Base-by-base conservation (phyloP, 805 yeast species). In the Osmozyma mogii region DNA sequence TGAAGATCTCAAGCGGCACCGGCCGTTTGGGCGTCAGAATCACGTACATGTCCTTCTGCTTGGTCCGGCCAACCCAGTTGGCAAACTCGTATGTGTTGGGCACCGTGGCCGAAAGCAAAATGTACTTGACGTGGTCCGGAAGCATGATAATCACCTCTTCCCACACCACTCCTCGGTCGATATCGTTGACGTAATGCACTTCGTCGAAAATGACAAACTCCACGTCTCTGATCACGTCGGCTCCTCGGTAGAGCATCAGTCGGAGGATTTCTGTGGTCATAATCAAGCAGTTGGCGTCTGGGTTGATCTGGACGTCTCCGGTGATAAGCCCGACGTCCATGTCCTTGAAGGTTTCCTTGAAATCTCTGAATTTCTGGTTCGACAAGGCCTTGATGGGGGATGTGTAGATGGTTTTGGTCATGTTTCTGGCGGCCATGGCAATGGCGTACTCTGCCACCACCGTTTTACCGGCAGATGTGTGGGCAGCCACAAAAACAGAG, bases 51-150 rank as follows among this genome's bases (percentile, higher is more conserved):
- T 92, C 94, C 53, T 88, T 89, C 45, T 84, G 88, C 50, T 92
- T 92, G 0, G 98, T 92, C 54, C 98, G 70, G 4, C 99, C 97
- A 12, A 92, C 89, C 99, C 99, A 92, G 41, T 81, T 84, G 6
- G 99, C 99, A 67, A 92, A 92, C 50, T 92, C 99, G 51, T 72
- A 82, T 0, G 98, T 89, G 52, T 92, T 92, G n/a, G 99, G 98
- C 6, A 92, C 97, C 0, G 99, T 92, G 4, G 99, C 99, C 9
- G 96, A 84, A 22, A 92, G 65, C 23, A 92, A 62, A 38, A 92
- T 85, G 45, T 84, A 82, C 49, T 89, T 89, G 35, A 92, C 92
- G 50, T 92, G 96, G 40, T 88, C 96, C 0, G 98, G 98, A 19
- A 92, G 64, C 95, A 92, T 85, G 44, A 92, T 92, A 37, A 92